These are phyloP conservation scores for Thinopyrum elongatum DNA, from an alignment of 176 grass and related monocot species.

Conservation along the genomic window DNA sequence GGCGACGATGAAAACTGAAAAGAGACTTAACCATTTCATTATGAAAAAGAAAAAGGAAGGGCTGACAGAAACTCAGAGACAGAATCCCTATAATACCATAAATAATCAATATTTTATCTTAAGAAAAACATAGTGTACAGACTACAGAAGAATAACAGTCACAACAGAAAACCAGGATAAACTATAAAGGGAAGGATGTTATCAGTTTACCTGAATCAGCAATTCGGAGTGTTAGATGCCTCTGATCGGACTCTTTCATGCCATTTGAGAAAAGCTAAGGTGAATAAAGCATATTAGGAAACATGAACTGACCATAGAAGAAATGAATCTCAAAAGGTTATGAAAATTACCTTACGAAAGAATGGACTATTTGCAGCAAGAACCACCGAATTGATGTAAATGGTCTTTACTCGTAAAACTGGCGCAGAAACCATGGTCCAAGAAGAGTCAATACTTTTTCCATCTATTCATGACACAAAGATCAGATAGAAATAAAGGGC, in stretches of 20 bases:
- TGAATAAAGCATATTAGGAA: slow-evolving; percentile 24
- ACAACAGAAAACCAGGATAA: background rate
- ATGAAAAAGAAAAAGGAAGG: background rate
- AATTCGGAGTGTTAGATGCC: slow-evolving; percentile 83
- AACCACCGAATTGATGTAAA: slow-evolving; percentile 92
- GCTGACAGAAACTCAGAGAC: background rate
- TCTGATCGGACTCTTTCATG: slow-evolving; percentile 95
- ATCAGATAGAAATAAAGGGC: background rate
- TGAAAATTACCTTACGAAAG: slow-evolving; percentile 77
- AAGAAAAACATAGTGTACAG: background rate
- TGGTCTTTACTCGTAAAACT: slow-evolving; percentile 59
- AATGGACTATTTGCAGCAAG: slow-evolving; percentile 96
- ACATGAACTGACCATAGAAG: background rate
- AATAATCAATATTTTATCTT: background rate
- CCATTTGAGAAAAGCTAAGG: slow-evolving; percentile 96
- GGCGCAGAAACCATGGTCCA: slow-evolving; percentile 45
- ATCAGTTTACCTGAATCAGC: slow-evolving; percentile 70
- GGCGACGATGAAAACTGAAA: background rate
- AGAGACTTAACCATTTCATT: background rate
- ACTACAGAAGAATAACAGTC: background rate
- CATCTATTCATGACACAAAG: slow-evolving; percentile 44
- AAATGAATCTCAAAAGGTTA: background rate
- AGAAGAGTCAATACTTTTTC: slow-evolving; percentile 52
- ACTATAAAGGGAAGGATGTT: slow-evolving; percentile 4
- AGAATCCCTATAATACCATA: background rate